These are phyloP conservation scores for Arxiozyma slooffiae DNA, from an alignment of 1,139 yeast genomes.

Conservation along the genomic window DNA sequence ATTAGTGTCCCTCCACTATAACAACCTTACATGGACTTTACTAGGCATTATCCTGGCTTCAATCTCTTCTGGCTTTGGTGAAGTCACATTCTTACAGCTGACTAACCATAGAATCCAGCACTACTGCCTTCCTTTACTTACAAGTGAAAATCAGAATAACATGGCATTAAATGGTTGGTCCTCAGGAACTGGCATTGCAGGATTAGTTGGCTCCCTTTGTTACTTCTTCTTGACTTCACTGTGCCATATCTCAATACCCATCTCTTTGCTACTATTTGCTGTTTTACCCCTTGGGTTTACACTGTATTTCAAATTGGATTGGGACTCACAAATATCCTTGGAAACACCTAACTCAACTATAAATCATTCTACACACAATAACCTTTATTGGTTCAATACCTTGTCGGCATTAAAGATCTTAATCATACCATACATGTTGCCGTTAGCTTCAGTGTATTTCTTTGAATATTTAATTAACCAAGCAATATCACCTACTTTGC, in stretches of 20 bases:
- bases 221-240: constrained; percentile 49
- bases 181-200: constrained; percentile 94
- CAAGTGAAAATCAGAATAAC: constrained; percentile 34
- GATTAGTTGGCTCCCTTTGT: constrained; percentile 64
- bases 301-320: constrained; percentile 31
- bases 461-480: constrained; percentile 87
- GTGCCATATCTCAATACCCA: constrained; percentile 37
- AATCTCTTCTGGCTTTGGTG: constrained; percentile 81
- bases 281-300: constrained; percentile 41
- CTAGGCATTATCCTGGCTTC: constrained; percentile 78
- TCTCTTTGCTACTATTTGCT: constrained; percentile 41
- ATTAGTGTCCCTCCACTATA: constrained; percentile 41
- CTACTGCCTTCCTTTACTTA: constrained; percentile 51
- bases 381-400: constrained; percentile 33
- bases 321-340: neutral
- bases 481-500: constrained; percentile 82
- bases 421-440: constrained; percentile 66
- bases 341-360: neutral
- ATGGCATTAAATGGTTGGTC: constrained; percentile 76
- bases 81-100: constrained; percentile 76
- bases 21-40: constrained; percentile 36
- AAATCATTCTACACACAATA: neutral
- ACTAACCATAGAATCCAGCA: constrained; percentile 51
- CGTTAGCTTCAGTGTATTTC: constrained; percentile 71
- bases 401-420: constrained; percentile 40